Evolutionary conservation across 306 rosid species (phyloP), one percentile per base, ranked within the genome.

Genomic region (Amphicarpaea edgeworthii): DNA sequence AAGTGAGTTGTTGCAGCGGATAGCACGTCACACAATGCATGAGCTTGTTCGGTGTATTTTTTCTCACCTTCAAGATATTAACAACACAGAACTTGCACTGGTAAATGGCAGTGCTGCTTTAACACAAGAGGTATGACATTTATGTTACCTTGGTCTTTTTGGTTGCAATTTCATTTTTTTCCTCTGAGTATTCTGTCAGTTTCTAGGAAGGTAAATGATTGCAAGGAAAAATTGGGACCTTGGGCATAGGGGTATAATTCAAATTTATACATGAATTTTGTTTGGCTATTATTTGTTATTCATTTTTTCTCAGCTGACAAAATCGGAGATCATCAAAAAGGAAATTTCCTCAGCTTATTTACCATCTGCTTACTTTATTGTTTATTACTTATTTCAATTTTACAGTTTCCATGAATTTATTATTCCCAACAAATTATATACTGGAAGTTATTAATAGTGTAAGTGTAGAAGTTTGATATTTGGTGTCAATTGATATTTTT

Each of bases 11-110:
- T 81, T 96, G 93, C 99, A 96, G 83, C 87, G 93, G 79, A 93
- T 90, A 83, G 98, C 99, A 82, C 96, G 98, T 51, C 89, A 92
- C 87, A 90, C 99, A 58, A 87, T 96, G 90, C 93, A 96, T 65
- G 99, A 96, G 83, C 96, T 96, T 69, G 90, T 92, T 57, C 80
- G 99, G 77, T 88, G 93, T 80, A 96, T 92, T 49, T 92, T 96
- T 82, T 92, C 89, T 55, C 98, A 89, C 81, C 99, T 96, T 75
- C 92, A 93, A 71, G 93, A 96, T 62, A 84, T 96, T 80, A 80
- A 76, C 61, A 83, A 78, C 79, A 82, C 83, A 37, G 90, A 90
- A 74, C 60, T 58, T 55, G 63, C 87, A 64, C 54, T 85, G 78
- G 81, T 23, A 68, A 88, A 88, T 83, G 93, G 90, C 61, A 81